phyloP scores from a whole-genome alignment of 768 basidiomycete species.

The Lactarius sp. region DNA sequence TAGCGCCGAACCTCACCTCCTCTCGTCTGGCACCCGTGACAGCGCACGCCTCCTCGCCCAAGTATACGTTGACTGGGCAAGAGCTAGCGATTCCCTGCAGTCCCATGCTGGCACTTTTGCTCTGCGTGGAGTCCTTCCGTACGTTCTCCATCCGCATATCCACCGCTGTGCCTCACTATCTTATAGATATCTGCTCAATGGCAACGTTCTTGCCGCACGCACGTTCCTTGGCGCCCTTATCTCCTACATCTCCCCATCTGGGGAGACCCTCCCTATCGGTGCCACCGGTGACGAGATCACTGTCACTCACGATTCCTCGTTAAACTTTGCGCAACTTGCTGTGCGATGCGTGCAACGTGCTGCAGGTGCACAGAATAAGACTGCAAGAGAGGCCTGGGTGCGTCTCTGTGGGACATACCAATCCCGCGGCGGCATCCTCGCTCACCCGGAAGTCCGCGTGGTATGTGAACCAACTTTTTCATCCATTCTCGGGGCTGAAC shows the following conservation, averaged over 20 bases:
- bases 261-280: slow-evolving; percentile 40
- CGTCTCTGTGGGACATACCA: slow-evolving; percentile 81
- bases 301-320: slow-evolving; percentile 64
- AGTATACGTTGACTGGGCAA: slow-evolving; percentile 79
- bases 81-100: slow-evolving; percentile 34
- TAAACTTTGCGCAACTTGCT: slow-evolving; percentile 91
- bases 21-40: slow-evolving; percentile 84
- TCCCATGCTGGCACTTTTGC: slow-evolving; percentile 63
- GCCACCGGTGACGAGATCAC: slow-evolving; percentile 51
- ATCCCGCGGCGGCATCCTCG: slow-evolving; percentile 58
- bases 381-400: slow-evolving; percentile 78
- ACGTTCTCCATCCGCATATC: slow-evolving; percentile 31
- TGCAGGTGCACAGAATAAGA: slow-evolving; percentile 72
- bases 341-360: slow-evolving; percentile 85
- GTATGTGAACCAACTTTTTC: slow-evolving; percentile 2
- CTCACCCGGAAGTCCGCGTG: slow-evolving; percentile 51
- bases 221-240: slow-evolving; percentile 85
- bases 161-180: slow-evolving; percentile 9
- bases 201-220: slow-evolving; percentile 89
- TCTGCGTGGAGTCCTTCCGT: slow-evolving; percentile 83
- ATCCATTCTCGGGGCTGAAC: neutral
- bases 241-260: slow-evolving; percentile 50
- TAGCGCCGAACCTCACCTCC: slow-evolving; percentile 73
- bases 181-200: slow-evolving; percentile 69
- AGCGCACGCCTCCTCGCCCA: slow-evolving; percentile 83